Evolutionary conservation across 305 asterid species (phyloP), one percentile per base, ranked within the genome.

Genomic region (Coffea humblotiana): DNA sequence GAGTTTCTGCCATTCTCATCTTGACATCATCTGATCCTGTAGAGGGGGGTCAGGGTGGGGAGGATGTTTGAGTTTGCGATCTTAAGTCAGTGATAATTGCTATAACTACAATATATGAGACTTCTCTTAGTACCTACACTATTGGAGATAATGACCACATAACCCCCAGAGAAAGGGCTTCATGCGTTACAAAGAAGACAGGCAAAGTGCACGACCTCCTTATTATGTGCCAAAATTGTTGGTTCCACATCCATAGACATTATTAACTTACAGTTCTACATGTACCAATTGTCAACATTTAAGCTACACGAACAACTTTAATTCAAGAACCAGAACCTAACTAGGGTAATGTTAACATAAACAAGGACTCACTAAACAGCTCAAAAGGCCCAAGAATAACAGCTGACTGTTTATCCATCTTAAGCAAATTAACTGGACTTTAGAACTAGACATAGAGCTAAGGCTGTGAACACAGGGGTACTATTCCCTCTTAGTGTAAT

Each of bases 1-100:
- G 81, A 66, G 90, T 80, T 87, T 77, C 85, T 13, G 94, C 94
- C 96, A 91, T 91, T 66, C 74, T 86, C 86, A 86, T 85, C 89
- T 90, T 90, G 72, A 89, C 90, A 78, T 84, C 86, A 76, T 88
- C 87, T 27, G 89, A 80, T 74, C 92, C 95, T 91, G 88, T 72
- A 35, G 29, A 76, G 66, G 81, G 51, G 64, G 69, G 51, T 71
- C 11, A 19, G 9, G 72, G 52, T 76, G 40, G 74, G 60, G 49
- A 58, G 40, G 32, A 63, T 74, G 19, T 75, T 68, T 58, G 9
- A 75, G 69, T 60, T 21, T 75, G n/a, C 23, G 48, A 18, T 58
- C 27, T n/a, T 12, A 12, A 58, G 40, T 21, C 13, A 75, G 21
- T 12, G 13, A 60, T 19, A 19, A 19, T 32, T 52, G 64, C 64